Conservation (phyloP, 352 stramenopile genomes). For the Globisporangium apiculatum region DNA sequence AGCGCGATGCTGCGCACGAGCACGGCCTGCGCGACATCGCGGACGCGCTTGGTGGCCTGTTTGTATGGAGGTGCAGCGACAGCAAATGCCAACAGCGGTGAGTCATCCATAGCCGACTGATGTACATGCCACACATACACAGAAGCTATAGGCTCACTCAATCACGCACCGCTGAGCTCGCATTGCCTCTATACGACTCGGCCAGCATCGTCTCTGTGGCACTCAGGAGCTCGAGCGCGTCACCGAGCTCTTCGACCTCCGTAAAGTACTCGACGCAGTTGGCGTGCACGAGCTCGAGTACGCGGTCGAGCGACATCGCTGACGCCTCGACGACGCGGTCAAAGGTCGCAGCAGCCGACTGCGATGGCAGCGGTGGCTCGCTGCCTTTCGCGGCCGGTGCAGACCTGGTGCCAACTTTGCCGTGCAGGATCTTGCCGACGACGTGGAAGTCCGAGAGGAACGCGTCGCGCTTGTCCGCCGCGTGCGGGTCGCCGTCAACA, state of each 20-base stretch:
- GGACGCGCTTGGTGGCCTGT: slow-evolving; percentile 51
- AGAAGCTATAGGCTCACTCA: too few relatives aligned
- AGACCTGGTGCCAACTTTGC: slow-evolving; percentile 20
- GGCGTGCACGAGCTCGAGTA: slow-evolving; percentile 62
- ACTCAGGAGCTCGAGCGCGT: slow-evolving; percentile 67
- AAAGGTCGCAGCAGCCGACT: slow-evolving; percentile 10
- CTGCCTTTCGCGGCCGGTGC: slow-evolving; percentile 14
- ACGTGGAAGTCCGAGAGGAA: slow-evolving; percentile 82
- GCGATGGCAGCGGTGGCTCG: slow-evolving; percentile 5
- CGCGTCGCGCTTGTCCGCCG: slow-evolving; percentile 29
- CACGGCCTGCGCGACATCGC: slow-evolving; percentile 43
- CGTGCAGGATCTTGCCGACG: slow-evolving; percentile 71
- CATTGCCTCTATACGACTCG: slow-evolving; percentile 38
- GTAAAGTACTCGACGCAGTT: slow-evolving; percentile 72
- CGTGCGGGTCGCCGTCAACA: not conserved
- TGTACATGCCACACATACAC: not conserved
- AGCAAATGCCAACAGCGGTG: not conserved
- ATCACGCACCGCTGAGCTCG: slow-evolving; percentile 37
- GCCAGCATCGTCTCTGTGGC: slow-evolving; percentile 51
- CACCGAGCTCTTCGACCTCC: slow-evolving; percentile 57
- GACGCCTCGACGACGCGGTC: slow-evolving; percentile 51
- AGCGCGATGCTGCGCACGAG: slow-evolving; percentile 57
- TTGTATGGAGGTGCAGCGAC: too few relatives aligned
- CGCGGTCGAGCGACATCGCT: slow-evolving; percentile 42
- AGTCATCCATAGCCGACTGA: not conserved